Conservation (phyloP, 345 rosid species). For the Arabidopsis suecica region DNA sequence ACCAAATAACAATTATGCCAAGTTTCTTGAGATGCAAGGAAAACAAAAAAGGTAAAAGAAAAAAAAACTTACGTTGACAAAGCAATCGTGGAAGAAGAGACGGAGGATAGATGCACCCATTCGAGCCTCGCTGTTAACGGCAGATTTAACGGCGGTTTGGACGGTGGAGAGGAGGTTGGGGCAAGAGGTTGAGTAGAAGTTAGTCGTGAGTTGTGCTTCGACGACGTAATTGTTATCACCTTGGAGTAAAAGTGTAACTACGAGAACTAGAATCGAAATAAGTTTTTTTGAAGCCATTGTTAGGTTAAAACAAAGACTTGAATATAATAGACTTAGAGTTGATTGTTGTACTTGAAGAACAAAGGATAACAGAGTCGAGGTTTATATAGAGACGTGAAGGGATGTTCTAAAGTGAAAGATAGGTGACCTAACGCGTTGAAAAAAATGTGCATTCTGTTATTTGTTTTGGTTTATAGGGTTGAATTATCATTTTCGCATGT, state of each 20-base stretch:
- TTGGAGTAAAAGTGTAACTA: conserved; percentile 41
- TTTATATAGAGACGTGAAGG: conserved; percentile 56
- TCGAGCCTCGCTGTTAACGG: conserved; percentile 60
- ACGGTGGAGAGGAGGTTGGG: conserved; percentile 61
- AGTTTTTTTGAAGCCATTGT: conserved; percentile 42
- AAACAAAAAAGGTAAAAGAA: not conserved
- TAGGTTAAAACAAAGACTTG: conserved; percentile 20
- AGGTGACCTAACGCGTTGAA: conserved; percentile 76
- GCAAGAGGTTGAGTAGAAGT: conserved; percentile 72
- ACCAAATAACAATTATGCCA: not conserved
- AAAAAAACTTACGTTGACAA: conserved; percentile 67
- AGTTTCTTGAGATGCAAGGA: conserved; percentile 29
- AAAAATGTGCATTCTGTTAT: conserved; percentile 28
- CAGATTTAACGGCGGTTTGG: conserved; percentile 54
- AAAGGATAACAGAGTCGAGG: conserved; percentile 13
- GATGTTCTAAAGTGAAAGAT: conserved; percentile 40
- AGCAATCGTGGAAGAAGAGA: conserved; percentile 90
- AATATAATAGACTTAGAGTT: conserved; percentile 15
- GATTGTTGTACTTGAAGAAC: conserved; percentile 27
- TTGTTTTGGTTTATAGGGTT: conserved; percentile 16
- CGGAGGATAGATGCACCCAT: conserved; percentile 89
- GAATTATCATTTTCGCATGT: conserved; percentile 25
- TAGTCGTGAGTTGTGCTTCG: conserved; percentile 71
- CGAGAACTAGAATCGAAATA: conserved; percentile 44
- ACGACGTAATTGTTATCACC: conserved; percentile 41